Evolutionary conservation across 2,329 filamentous ascomycete genomes (phyloP).

Genomic region (Fusarium caatingaense): DNA sequence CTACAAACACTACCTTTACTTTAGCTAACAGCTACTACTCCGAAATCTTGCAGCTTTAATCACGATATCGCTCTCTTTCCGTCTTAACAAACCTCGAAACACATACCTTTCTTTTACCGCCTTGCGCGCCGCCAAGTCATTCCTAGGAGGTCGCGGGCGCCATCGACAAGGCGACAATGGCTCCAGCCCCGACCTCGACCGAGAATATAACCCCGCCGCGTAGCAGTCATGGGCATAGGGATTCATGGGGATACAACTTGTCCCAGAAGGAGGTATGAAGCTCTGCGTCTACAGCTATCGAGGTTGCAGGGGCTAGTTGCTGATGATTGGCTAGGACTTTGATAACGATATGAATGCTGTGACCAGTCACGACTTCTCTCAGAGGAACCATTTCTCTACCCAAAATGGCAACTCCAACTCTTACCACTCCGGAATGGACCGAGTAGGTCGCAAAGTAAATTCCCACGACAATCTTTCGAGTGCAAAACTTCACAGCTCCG

Average conservation of each 20-base stretch:
- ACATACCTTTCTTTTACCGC: conserved; percentile 4
- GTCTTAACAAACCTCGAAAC: not conserved
- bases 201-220: conserved; percentile 61
- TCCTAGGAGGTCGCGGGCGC: conserved; percentile 47
- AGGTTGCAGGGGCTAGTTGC: conserved; percentile 13
- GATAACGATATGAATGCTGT: conserved; percentile 35
- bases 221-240: conserved; percentile 61
- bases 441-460: conserved; percentile 51
- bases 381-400: conserved; percentile 29
- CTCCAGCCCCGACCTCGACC: conserved; percentile 60
- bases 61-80: conserved; percentile 6
- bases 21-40: conserved; percentile 11
- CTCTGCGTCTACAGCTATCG: not conserved
- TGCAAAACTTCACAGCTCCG: conserved; percentile 38
- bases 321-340: conserved; percentile 36
- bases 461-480: conserved; percentile 51
- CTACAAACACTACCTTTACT: conserved; percentile 27
- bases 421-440: conserved; percentile 44
- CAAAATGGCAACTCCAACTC: conserved; percentile 46
- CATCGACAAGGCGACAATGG: conserved; percentile 64
- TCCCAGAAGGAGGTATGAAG: conserved; percentile 54
- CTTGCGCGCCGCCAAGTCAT: conserved; percentile 1
- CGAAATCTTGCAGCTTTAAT: conserved; percentile 1
- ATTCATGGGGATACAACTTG: conserved; percentile 57
- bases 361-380: conserved; percentile 34